A percentile compares a stretch with the other conserved stretches of the same genome.
Evolutionary conservation across 805 yeast species (phyloP).

Genomic region (Metschnikowia borealis): DNA sequence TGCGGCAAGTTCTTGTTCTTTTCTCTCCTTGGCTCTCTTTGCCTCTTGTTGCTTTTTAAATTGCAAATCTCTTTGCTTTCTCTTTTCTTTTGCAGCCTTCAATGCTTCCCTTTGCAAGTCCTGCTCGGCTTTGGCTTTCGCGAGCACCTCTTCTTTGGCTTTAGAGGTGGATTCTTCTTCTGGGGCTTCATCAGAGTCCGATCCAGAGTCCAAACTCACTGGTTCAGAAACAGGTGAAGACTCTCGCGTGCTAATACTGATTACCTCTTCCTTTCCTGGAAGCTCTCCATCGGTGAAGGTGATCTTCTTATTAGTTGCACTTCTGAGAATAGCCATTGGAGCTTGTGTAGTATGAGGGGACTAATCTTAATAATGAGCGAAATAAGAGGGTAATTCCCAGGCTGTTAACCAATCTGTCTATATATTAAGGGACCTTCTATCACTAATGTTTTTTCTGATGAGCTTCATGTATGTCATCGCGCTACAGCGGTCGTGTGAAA

Average conservation of each 20-base stretch:
- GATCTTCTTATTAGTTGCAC: slow-evolving; percentile 26
- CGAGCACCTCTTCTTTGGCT: slow-evolving; percentile 25
- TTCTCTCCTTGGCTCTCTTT: slow-evolving; percentile 18
- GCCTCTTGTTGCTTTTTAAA: slow-evolving; percentile 34
- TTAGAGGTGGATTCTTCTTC: slow-evolving; percentile 39
- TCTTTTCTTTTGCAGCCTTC: slow-evolving; percentile 29
- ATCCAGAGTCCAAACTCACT: slow-evolving; percentile 14
- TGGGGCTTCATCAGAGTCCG: slow-evolving; percentile 37
- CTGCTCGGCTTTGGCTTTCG: slow-evolving; percentile 23
- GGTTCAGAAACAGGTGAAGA: slow-evolving; percentile 15
- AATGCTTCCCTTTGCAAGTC: slow-evolving; percentile 23
- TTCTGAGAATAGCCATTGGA: slow-evolving; percentile 30
- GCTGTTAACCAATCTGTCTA: neutral
- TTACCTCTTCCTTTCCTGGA: slow-evolving; percentile 13
- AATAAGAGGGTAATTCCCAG: neutral
- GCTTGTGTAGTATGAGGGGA: neutral
- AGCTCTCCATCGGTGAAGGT: slow-evolving; percentile 28
- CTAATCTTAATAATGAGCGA: neutral
- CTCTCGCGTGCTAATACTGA: slow-evolving; percentile 12
- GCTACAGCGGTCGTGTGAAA: slow-evolving; percentile 9
- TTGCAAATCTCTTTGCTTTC: slow-evolving; percentile 32
- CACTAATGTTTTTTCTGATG: slow-evolving; percentile 2
- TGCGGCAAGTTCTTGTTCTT: slow-evolving; percentile 23
- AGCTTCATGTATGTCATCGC: slow-evolving; percentile 7
- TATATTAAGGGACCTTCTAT: neutral